These are phyloP conservation scores for Starmerella floricola DNA, from an alignment of 805 yeast genomes.

Conservation along the genomic window DNA sequence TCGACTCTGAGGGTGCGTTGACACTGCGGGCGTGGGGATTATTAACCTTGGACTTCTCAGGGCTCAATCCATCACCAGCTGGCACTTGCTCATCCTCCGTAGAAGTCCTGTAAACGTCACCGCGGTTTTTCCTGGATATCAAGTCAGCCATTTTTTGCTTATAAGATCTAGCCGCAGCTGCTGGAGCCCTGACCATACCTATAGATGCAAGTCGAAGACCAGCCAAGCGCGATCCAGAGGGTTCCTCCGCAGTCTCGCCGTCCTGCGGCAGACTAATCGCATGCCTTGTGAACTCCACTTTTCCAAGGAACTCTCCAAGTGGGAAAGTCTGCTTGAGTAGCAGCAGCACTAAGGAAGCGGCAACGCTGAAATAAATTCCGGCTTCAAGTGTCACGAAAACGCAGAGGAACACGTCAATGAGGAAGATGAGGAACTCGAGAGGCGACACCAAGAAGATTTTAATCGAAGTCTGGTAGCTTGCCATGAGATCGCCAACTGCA, in stretches of 20 bases:
- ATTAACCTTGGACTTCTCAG: background rate
- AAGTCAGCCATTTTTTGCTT: background rate
- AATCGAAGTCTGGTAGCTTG: constrained; percentile 39
- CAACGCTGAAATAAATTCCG: constrained; percentile 83
- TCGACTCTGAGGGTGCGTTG: background rate
- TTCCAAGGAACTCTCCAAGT: constrained; percentile 70
- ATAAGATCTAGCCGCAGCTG: constrained; percentile 3
- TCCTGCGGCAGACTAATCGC: constrained; percentile 45
- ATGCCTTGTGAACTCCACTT: constrained; percentile 52
- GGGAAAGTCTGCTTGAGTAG: constrained; percentile 71
- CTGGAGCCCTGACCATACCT: background rate
- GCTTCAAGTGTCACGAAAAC: constrained; percentile 70
- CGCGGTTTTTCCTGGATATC: background rate
- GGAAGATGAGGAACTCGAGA: constrained; percentile 57
- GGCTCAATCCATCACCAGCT: background rate
- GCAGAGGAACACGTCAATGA: constrained; percentile 60
- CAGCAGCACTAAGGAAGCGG: constrained; percentile 66
- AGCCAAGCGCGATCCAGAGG: background rate
- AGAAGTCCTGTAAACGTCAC: too few species aligned
- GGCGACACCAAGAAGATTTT: constrained; percentile 63
- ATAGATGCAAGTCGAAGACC: background rate
- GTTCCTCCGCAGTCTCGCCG: constrained; percentile 24
- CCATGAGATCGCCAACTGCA: constrained; percentile 77
- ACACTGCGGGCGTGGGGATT: too few species aligned
- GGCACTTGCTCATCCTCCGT: too few species aligned